Base-by-base conservation (phyloP, 805 yeast genomes). In the Starmerella ratchasimensis region DNA sequence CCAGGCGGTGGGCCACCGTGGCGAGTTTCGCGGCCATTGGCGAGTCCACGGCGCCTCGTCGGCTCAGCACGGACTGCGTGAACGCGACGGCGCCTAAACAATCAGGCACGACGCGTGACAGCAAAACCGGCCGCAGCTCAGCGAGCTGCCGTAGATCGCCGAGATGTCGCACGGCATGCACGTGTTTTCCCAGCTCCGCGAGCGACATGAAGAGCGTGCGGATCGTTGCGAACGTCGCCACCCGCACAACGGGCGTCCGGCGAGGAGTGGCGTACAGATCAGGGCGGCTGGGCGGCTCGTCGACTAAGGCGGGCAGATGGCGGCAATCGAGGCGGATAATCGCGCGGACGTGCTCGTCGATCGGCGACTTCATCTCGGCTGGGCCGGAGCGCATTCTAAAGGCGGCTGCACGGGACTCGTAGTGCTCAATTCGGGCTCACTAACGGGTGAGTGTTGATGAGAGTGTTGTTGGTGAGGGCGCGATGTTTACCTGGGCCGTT, bases 11-110 rank as follows among this genome's bases (percentile, higher is more conserved):
- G 5, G 46, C 43, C 16, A 31, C 21, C 15, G 11, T 23, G 2
- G 39, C 41, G 2, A 43, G 37, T 17, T 40, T 43, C 4, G 41
- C 23, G 2, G 44, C 44, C 3, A 33, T 21, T 9, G 46, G 44
- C 3, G 42, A 24, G n/a, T 43, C 31, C 4, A 36, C 33, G 19
- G 42, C 36, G 3, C 46, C 46, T 25, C 31, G 28, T 26, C 22
- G 25, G 15, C 24, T n/a, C 20, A 43, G 20, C 9, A 25, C 29
- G 7, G 34, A 23, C 13, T 34, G 36, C 23, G 42, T 39, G 31
- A 20, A 28, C 21, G 37, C 44, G 14, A 34, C 36, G 11, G 38
- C 39, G 10, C 11, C 31, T 13, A 29, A 7, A 4, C 34, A 9
- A 16, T 33, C 44, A 1, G 39, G 37, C 7, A 43, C 23, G 21